A percentile compares a stretch with the other conserved stretches of the same genome.
Evolutionary conservation across 768 basidiomycete genomes (phyloP).

Genomic region (Panellus pusillus): DNA sequence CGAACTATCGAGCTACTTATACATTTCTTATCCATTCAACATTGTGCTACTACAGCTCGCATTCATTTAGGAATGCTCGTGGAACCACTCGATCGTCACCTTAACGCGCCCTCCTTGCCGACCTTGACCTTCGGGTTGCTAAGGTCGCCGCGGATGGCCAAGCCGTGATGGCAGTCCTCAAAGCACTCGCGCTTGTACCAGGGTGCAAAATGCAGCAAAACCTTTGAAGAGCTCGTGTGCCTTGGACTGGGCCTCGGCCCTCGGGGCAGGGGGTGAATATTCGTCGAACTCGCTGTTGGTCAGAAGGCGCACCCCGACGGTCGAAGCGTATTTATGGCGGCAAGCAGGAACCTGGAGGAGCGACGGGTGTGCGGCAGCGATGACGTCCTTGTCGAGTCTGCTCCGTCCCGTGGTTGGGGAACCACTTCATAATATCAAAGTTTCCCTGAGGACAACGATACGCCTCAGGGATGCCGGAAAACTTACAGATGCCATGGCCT

Average conservation of each 20-base stretch:
- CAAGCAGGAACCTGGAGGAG: slow-evolving; percentile 32
- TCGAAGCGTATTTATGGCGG: slow-evolving; percentile 23
- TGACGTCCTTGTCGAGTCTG: slow-evolving; percentile 31
- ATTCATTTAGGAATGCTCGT: slow-evolving; percentile 4
- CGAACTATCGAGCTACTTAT: too few species aligned
- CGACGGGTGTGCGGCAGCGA: slow-evolving; percentile 32
- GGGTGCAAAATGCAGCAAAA: slow-evolving; percentile 15
- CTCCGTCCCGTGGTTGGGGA: not conserved
- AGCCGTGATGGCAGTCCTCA: slow-evolving; percentile 19
- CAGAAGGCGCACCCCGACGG: slow-evolving; percentile 14
- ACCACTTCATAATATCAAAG: slow-evolving; percentile 13
- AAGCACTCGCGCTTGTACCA: slow-evolving; percentile 21
- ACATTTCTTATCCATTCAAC: too few species aligned
- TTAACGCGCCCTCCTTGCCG: slow-evolving; percentile 21
- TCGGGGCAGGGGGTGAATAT: too few species aligned
- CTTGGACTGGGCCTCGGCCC: slow-evolving; percentile 14
- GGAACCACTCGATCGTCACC: slow-evolving; percentile 18
- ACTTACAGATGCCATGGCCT: slow-evolving; percentile 36
- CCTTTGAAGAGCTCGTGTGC: slow-evolving; percentile 13
- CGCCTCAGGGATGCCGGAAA: too few species aligned
- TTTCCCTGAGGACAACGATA: too few species aligned
- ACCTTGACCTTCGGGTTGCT: slow-evolving; percentile 21
- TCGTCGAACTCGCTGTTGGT: slow-evolving; percentile 8
- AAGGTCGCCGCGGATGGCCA: slow-evolving; percentile 20
- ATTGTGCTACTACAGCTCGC: too few species aligned